These are phyloP conservation scores for Hortaea werneckii DNA, from an alignment of 2,329 filamentous ascomycete genomes.

Conservation along the genomic window DNA sequence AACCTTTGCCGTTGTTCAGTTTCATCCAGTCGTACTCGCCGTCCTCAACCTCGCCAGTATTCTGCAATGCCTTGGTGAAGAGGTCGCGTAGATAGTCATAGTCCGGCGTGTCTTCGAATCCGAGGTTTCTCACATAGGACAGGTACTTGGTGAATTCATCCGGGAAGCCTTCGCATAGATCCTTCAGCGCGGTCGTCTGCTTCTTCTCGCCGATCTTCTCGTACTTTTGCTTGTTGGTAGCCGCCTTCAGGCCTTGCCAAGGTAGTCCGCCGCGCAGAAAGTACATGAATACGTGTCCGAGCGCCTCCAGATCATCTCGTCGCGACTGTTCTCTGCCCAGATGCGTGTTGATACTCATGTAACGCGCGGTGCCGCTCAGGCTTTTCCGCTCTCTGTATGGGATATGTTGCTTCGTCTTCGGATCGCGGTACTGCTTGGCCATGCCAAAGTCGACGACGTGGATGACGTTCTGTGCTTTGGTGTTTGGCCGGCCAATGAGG, in stretches of 20 bases:
- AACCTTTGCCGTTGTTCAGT: slow-evolving; percentile 84
- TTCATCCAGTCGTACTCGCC: slow-evolving; percentile 99
- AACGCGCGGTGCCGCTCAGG: slow-evolving; percentile 87
- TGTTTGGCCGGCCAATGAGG: slow-evolving; percentile 82
- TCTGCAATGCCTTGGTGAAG: slow-evolving; percentile 92
- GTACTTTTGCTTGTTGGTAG: slow-evolving; percentile 89
- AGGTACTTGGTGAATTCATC: slow-evolving; percentile 98
- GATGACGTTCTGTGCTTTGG: slow-evolving; percentile 94
- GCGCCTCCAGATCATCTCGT: slow-evolving; percentile 86
- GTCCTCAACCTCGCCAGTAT: slow-evolving; percentile 87
- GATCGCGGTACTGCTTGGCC: slow-evolving; percentile 98
- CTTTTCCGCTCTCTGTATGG: slow-evolving; percentile 96
- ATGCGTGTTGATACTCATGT: slow-evolving; percentile 99
- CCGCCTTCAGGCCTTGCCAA: slow-evolving; percentile 57
- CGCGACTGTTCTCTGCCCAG: slow-evolving; percentile 91
- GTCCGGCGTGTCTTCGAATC: slow-evolving; percentile 96
- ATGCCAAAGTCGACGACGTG: slow-evolving; percentile 99
- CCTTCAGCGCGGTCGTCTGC: slow-evolving; percentile 93
- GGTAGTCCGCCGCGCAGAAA: slow-evolving; percentile 56
- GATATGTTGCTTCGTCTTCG: slow-evolving; percentile 98
- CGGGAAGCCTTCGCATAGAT: slow-evolving; percentile 92
- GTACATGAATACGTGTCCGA: slow-evolving; percentile 62
- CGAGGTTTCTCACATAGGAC: slow-evolving; percentile 92
- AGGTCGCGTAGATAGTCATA: slow-evolving; percentile 96
- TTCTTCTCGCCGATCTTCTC: slow-evolving; percentile 99